Base-by-base conservation (phyloP, 768 basidiomycete genomes). In the Leucogyrophana mollusca region DNA sequence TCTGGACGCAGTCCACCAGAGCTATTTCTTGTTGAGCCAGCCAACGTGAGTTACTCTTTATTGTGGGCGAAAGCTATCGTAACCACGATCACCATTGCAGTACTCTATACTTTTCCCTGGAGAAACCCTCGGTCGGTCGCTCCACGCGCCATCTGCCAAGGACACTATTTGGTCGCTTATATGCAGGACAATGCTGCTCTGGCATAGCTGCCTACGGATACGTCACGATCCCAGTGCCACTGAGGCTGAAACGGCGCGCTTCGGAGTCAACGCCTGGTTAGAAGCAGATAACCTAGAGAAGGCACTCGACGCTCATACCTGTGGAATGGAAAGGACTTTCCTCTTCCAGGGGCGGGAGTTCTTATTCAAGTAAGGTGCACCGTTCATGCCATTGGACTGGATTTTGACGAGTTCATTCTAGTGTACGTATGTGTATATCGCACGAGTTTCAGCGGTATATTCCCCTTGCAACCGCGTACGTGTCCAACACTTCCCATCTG, bases 111-210 rank as follows among this genome's bases (percentile, higher is more conserved):
- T 90, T 17, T 89, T 90, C 60, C 82, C 85, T 6, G 87, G 85
- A n/a, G 87, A 89, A 64, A 73, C 78, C 10, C 64, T 80, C 20
- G 65, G 61, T 3, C 65, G 64, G 22, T 72, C 67, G 9, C 34
- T 56, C 17, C 59, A 17, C 53, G 47, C 27, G 32, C 51, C 58
- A 45, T 69, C 77, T 3, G 68, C 75, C 8, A 88, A 85, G 60
- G 78, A 86, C 45, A 82, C 82, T 4, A 70, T 89, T 17, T 90
- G 84, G 86, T 85, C 84, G n/a, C 67, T 89, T 42, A 78, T 83
- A 57, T 78, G 84, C 55, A 80, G 85, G 37, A 72, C 77, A 6
- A 82, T 83, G 67, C 66, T 90, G 17, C 67, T 89, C 27, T 90
- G 87, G 86, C 79, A 85, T 60, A 76, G 76, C 17, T 90, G 87